phyloP scores from a whole-genome alignment of 768 basidiomycete genomes.

The Calocybe cyanea region DNA sequence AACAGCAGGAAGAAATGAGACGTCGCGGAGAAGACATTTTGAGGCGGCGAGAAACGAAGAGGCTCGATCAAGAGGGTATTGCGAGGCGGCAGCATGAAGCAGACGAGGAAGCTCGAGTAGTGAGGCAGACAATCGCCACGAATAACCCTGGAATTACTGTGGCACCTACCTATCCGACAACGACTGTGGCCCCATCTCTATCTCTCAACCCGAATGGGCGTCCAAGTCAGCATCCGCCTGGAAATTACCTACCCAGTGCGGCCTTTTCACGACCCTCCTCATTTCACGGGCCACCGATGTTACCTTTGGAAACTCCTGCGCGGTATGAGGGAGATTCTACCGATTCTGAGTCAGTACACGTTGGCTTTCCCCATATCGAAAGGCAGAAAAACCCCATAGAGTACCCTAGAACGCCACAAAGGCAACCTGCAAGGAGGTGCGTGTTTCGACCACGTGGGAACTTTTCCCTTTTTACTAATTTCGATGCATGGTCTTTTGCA shows the following conservation, averaged over 20 bases:
- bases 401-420: slow-evolving; percentile 24
- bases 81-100: slow-evolving; percentile 56
- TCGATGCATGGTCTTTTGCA: background rate
- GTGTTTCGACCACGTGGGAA: slow-evolving; percentile 16
- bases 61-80: slow-evolving; percentile 56
- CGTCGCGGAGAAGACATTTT: slow-evolving; percentile 45
- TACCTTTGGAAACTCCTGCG: slow-evolving; percentile 68
- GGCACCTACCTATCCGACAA: slow-evolving; percentile 7
- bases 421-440: slow-evolving; percentile 29
- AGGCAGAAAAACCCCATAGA: slow-evolving; percentile 17
- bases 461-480: background rate
- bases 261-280: slow-evolving; percentile 31
- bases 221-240: slow-evolving; percentile 14
- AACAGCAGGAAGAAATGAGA: slow-evolving; percentile 42
- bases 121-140: slow-evolving; percentile 31
- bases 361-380: slow-evolving; percentile 19
- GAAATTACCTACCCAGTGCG: slow-evolving; percentile 25
- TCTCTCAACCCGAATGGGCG: slow-evolving; percentile 15
- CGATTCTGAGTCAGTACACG: slow-evolving; percentile 40
- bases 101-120: slow-evolving; percentile 43
- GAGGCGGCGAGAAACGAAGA: slow-evolving; percentile 33
- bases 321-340: slow-evolving; percentile 46
- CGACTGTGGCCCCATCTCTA: slow-evolving; percentile 13
- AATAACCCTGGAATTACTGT: slow-evolving; percentile 18
- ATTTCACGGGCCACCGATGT: slow-evolving; percentile 32